Base-by-base conservation (phyloP, 306 rosid genomes). In the Rubus idaeus region DNA sequence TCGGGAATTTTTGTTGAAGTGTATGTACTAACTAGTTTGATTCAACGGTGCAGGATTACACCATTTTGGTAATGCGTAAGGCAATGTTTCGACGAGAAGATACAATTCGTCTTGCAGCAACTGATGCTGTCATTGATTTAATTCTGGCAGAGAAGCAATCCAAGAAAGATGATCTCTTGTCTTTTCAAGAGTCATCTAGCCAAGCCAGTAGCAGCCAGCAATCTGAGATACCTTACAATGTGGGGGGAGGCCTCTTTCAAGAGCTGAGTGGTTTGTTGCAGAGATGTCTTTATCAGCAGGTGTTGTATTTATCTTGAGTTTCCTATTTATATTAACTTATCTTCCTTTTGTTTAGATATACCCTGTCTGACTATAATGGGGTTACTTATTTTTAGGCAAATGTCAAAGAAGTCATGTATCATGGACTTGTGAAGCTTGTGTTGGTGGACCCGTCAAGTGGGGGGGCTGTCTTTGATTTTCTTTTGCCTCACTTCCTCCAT, bases 141-240 rank as follows among this genome's bases (percentile, higher is more conserved):
- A 81, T 84, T 60, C 53, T 80, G 35, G 77, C 71, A 39, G 87
- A 84, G 74, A 84, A 77, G 77, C 79, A 81, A 77, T 81, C 80
- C n/a, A 81, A 52, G 78, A 80, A 50, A 74, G 78, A 81, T 39
- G 79, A 74, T 8, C 39, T 46, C 14, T 68, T 73, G 57, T 63
- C 84, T 60, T 77, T 77, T 62, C 85, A 84, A 77, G 85, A 84
- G 73, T 84, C 87, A 21, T 69, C 87, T 37, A 84, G 85, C 83
- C 87, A 84, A 74, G 87, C 87, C 70, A 78, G 85, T 50, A 60
- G 78, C 62, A 84, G 87, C 79, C 87, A 84, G 76, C 80, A 80
- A 74, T 81, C 82, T 77, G 77, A 77, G 78, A 62, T 52, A 26
- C 58, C 44, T 42, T 52, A 52, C 63, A 51, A 64, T 51, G 51